Base-by-base conservation (phyloP, 1,284 basidiomycete species). In the Puccinia hordei region DNA sequence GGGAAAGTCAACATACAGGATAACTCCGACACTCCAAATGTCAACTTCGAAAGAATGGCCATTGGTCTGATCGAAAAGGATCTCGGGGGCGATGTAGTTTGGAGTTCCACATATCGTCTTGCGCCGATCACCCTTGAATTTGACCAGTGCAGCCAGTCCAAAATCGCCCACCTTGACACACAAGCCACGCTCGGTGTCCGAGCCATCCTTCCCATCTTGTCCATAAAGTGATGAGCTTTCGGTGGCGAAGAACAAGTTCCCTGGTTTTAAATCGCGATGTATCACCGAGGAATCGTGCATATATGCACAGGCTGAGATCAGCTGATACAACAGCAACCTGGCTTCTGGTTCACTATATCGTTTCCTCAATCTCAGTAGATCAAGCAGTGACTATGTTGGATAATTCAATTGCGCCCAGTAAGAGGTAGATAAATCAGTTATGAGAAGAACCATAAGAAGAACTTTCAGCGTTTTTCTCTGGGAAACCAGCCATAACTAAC, bases 41-140 rank as follows among this genome's bases (percentile, higher is more conserved):
- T 99, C 96, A 49, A 98, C 96, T 87, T 98, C 96, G 84, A 98
- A 99, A 85, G 93, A 95, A 86, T 99, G 96, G 0, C 96, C 95
- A 83, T 95, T 95, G 35, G 91, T 93, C 61, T 92, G 93, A 85
- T 98, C 95, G 86, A 98, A 98, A 81, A 99, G 87, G 46, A 99
- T 95, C 85, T 99, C 96, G 0, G 96, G 97, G 0, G 97, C 97
- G 83, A 99, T 98, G 86, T 99, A 98, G 86, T 99, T 98, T 0
- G 96, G 97, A 0, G 96, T 99, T 8, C 96, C 97, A 84, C 96
- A 98, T 71, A 98, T 96, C 0, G 96, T 99, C 84, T 88, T 89
- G 81, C 33, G 1, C 83, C 96, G 88, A 86, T 99, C 97, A 0
- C 95, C 95, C 13, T 93, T 93, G 85, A 91, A 95, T 87, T 98